Evolutionary conservation across 108 stramenopile genomes (phyloP).

Genomic region (Fragilariopsis cylindrus): DNA sequence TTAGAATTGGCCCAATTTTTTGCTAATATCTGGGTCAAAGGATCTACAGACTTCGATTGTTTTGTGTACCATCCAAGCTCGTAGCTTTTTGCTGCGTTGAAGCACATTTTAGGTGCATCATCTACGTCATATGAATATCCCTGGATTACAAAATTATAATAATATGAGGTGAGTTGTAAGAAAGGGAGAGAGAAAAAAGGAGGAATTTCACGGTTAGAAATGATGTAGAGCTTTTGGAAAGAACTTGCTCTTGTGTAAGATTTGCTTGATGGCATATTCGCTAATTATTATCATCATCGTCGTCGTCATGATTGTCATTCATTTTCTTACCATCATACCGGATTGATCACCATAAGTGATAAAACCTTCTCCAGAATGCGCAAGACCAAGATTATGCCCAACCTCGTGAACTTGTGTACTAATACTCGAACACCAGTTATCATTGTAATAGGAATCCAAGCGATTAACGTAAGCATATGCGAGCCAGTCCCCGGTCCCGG

Average conservation of each 20-base stretch:
- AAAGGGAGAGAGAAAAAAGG: not conserved
- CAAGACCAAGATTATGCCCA: slow-evolving; percentile 64
- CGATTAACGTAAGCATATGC: slow-evolving; percentile 27
- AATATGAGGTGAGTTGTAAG: not conserved
- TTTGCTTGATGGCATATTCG: not conserved
- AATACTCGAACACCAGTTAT: slow-evolving; percentile 54
- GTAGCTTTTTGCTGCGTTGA: slow-evolving; percentile 63
- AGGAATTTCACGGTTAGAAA: no score
- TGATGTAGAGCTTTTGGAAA: no score
- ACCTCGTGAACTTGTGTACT: slow-evolving; percentile 61
- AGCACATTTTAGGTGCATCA: slow-evolving; percentile 38
- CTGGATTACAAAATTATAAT: not conserved
- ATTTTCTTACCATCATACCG: slow-evolving; percentile 22
- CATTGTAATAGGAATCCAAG: slow-evolving; percentile 41
- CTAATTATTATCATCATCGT: not conserved
- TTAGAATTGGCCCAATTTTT: not conserved
- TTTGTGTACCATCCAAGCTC: slow-evolving; percentile 61
- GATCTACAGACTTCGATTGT: slow-evolving; percentile 20
- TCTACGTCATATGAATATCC: not conserved
- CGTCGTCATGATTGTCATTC: not conserved
- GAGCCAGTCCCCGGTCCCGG: slow-evolving; percentile 23
- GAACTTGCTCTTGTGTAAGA: not conserved
- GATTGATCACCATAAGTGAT: slow-evolving; percentile 58
- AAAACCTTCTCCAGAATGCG: slow-evolving; percentile 45
- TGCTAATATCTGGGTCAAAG: not conserved